Base-by-base conservation (phyloP, 768 basidiomycete genomes). In the Suillus ampliporus region DNA sequence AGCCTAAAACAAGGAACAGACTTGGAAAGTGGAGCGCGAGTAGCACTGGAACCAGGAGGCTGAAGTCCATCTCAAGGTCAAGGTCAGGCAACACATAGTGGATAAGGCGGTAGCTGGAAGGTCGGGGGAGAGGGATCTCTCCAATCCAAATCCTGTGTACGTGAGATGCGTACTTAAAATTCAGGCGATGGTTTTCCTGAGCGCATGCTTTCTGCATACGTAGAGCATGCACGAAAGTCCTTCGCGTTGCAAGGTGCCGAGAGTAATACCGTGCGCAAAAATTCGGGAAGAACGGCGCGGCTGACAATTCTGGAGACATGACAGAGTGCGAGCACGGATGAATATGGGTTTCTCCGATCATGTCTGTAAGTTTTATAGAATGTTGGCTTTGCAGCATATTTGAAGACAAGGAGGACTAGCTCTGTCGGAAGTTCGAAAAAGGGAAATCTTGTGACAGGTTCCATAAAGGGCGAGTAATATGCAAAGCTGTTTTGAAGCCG, bases 201-300 rank as follows among this genome's bases (percentile, higher is more conserved):
- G 46, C 41, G 15, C 69, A 64, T 3, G 57, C 19, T n/a, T 50
- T 48, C 63, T 78, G 78, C 17, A 69, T 65, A 5, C 69, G 66
- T 11, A 81, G 63, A 37, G 76, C 68, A 44, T 69, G 64, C 43
- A 76, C 67, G 69, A 82, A 81, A 3, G n/a, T n/a, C n/a, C n/a
- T n/a, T n/a, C n/a, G n/a, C n/a, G 41, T 15, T 7, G 17, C 17
- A 3, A 17, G 17, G 15, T 6, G 17, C 7, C 48, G 66, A 60
- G 34, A 81, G 72, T 23, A 79, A 60, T 3, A 82, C 77, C 14
- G 77, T 80, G 60, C 76, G 72, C 11, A 82, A 72, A 57, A 82
- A 71, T 57, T 71, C 65, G 38, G 74, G 78, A 75, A 82, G 80
- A 23, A 73, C 67, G 23, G 68, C 68, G 19, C 66, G 70, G 17